Conservation (phyloP, 2,329 filamentous ascomycete species). For the Diaporthe sp. region DNA sequence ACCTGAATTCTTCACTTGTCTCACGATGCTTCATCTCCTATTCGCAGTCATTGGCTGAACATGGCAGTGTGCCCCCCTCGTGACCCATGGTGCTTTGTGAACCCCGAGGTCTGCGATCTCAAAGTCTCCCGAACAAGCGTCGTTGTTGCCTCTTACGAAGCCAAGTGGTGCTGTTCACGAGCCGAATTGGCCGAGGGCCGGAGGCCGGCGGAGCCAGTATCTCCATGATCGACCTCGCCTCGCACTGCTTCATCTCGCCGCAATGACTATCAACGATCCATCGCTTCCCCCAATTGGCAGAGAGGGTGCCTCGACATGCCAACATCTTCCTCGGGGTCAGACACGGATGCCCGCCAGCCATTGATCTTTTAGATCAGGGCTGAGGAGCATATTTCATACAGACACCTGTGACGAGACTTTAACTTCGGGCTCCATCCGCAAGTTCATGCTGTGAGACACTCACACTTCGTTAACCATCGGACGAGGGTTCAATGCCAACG, state of each 20-base stretch:
- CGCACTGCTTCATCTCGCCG: neutral
- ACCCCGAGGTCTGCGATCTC: neutral
- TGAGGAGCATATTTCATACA: neutral
- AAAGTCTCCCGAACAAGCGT: neutral
- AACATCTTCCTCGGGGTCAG: neutral
- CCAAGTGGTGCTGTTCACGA: no score
- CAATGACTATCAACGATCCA: neutral
- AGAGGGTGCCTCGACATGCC: neutral
- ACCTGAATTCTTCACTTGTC: neutral
- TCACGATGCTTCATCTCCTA: neutral
- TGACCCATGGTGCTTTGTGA: neutral
- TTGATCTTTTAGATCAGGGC: neutral
- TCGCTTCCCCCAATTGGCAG: neutral
- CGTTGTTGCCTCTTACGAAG: neutral
- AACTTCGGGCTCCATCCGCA: neutral
- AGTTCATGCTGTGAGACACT: constrained; percentile 18
- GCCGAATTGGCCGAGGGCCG: neutral
- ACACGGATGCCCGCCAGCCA: neutral
- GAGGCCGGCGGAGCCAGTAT: neutral
- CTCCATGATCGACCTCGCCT: constrained; percentile 11
- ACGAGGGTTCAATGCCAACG: constrained; percentile 2
- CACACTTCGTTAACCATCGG: neutral
- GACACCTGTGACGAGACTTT: neutral
- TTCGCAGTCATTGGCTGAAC: neutral
- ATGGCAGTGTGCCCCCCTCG: neutral